Conservation (phyloP, 2,329 filamentous ascomycete species). For the Paecilomyces formosus region DNA sequence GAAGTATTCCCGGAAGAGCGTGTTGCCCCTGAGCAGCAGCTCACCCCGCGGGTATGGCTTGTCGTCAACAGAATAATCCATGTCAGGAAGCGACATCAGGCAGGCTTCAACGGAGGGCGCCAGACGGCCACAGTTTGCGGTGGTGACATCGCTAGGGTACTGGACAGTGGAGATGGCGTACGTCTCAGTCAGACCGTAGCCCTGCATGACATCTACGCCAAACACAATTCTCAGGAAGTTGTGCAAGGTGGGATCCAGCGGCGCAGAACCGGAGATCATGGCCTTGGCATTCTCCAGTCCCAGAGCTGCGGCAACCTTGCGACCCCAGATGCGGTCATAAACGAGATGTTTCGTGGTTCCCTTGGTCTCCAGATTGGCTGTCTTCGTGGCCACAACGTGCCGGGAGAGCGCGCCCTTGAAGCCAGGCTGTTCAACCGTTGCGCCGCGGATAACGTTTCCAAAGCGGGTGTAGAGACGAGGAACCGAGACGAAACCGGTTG, state of each 20-base stretch:
- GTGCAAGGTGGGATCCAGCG: conserved; percentile 80
- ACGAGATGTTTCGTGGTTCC: conserved; percentile 54
- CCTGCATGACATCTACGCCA: conserved; percentile 71
- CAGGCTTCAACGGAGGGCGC: conserved; percentile 65
- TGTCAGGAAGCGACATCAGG: conserved; percentile 80
- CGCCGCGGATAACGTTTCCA: conserved; percentile 69
- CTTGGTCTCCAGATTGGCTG: conserved; percentile 67
- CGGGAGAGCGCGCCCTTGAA: conserved; percentile 74
- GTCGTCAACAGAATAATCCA: conserved; percentile 85
- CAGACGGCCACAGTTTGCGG: conserved; percentile 75
- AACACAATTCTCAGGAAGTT: conserved; percentile 82
- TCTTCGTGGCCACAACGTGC: conserved; percentile 71
- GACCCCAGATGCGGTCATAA: conserved; percentile 71
- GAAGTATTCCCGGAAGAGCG: conserved; percentile 79
- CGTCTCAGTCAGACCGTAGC: conserved; percentile 90
- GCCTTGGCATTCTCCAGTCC: conserved; percentile 66
- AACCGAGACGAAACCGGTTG: conserved; percentile 78
- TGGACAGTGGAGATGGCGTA: conserved; percentile 74
- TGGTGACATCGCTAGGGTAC: conserved; percentile 59
- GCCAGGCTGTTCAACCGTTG: conserved; percentile 71
- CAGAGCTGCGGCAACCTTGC: conserved; percentile 75
- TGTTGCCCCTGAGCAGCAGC: conserved; percentile 72
- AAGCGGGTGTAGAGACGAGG: conserved; percentile 90
- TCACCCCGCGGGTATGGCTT: conserved; percentile 87
- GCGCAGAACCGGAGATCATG: conserved; percentile 84